These are phyloP conservation scores for Dinochytrium kinnereticum DNA, from an alignment of 371 early-diverging fungal genomes.

Conservation along the genomic window DNA sequence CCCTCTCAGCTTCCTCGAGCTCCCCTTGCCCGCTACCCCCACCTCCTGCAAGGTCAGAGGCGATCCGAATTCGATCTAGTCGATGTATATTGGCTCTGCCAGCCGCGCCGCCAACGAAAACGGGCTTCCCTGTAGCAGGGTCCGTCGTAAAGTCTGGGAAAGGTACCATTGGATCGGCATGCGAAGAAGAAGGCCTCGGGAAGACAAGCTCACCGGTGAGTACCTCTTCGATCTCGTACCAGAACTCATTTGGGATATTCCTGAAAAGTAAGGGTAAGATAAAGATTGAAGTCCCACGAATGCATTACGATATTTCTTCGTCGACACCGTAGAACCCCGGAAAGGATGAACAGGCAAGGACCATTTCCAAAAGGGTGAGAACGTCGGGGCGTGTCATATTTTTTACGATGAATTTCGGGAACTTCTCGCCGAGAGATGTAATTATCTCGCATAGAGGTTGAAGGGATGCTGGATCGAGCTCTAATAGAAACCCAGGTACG, in stretches of 20 bases:
- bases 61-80: too few relatives aligned
- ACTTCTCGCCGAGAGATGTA: conserved; percentile 27
- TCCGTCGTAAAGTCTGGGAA: conserved; percentile 23
- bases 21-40: not conserved
- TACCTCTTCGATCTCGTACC: conserved; percentile 35
- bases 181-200: not conserved
- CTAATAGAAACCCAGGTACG: conserved; percentile 9
- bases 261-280: not conserved
- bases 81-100: too few relatives aligned
- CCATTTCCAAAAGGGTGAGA: conserved; percentile 26
- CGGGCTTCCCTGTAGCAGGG: conserved; percentile 29
- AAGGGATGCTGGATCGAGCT: conserved; percentile 21
- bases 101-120: too few relatives aligned
- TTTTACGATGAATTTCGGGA: conserved; percentile 31
- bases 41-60: too few relatives aligned
- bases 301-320: conserved; percentile 31
- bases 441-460: conserved; percentile 28
- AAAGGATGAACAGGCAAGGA: conserved; percentile 26
- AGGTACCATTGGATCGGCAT: not conserved
- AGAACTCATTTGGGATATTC: conserved; percentile 27
- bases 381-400: conserved; percentile 19
- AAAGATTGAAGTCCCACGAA: not conserved
- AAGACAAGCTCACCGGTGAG: conserved; percentile 23
- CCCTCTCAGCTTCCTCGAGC: not conserved
- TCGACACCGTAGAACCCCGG: conserved; percentile 38